Evolutionary conservation across 1,284 basidiomycete genomes (phyloP), one percentile per base, ranked within the genome.

Genomic region (Fomitiporia mediterranea): DNA sequence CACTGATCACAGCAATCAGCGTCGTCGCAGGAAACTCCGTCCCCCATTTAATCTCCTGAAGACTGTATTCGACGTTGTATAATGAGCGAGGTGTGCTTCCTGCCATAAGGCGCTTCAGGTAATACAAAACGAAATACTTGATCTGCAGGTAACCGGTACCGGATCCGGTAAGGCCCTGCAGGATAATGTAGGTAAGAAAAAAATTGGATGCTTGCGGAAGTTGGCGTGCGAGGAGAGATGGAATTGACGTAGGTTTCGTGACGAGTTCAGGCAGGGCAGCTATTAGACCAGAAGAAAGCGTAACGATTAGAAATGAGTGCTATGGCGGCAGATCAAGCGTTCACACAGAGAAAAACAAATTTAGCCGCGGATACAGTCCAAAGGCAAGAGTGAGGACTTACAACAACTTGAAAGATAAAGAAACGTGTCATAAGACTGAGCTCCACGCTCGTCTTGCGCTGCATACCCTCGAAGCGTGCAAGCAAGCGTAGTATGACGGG

Each of bases 391-490:
- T 23, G 21, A 34, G 38, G 2, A 82, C 88, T 63, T 70, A 89
- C 86, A 51, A 96, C 78, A 59, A 96, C 88, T 73, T 89, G 87
- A 82, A 98, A 98, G 56, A 91, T 74, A 75, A 95, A 98, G 75
- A 82, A 98, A 38, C 96, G 81, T 3, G 83, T 84, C 90, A 98
- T 97, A 61, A 98, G 74, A 57, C 89, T 90, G 21, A 97, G 78
- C 67, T 98, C 96, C 56, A 98, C 76, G 4, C 86, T 87, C 2
- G 88, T 91, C 30, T 75, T 75, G 60, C 89, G 86, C 0, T 91
- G 91, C 21, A 91, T 86, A 34, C 92, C 91, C 69, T 94, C 87
- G 59, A 92, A 86, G 28, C 79, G 75, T 11, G 83, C 87, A 42
- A 94, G 70, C n/a, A 90, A 69, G 57, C 89, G 82, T 51, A 98